Evolutionary conservation across 495 filamentous ascomycete genomes (phyloP).

Genomic region (Hypoxylon trugodes): DNA sequence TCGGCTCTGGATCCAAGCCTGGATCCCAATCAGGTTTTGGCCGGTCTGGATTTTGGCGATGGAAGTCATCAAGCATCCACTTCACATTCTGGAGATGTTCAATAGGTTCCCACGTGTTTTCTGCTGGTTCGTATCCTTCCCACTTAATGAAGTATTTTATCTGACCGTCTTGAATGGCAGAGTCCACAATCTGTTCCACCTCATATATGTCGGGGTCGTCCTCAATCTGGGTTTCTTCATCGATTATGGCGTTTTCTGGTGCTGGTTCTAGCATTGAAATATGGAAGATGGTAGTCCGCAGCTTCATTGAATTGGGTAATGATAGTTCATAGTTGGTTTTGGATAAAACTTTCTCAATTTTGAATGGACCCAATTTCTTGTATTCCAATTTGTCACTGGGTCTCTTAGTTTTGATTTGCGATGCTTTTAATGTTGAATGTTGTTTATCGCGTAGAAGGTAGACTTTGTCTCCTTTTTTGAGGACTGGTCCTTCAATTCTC

Average conservation of each 20-base stretch:
- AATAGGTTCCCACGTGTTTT: conserved; percentile 6
- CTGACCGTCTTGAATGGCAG: neutral
- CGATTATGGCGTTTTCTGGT: neutral
- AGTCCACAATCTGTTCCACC: conserved; percentile 9
- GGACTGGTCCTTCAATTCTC: neutral
- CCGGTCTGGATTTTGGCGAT: neutral
- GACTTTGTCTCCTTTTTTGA: neutral
- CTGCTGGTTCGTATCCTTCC: neutral
- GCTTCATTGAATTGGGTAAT: conserved; percentile 14
- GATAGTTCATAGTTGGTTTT: conserved; percentile 21
- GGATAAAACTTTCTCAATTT: conserved; percentile 15
- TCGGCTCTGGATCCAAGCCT: no score
- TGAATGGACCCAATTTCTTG: conserved; percentile 41
- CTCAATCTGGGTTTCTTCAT: conserved; percentile 14
- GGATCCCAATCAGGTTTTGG: no score
- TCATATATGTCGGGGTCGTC: conserved; percentile 11
- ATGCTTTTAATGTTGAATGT: conserved; percentile 16
- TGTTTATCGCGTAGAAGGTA: conserved; percentile 1
- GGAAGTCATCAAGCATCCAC: neutral
- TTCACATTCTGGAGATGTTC: neutral
- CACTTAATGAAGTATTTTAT: neutral
- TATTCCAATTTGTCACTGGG: conserved; percentile 45
- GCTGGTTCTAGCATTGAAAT: conserved; percentile 16
- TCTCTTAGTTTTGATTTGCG: conserved; percentile 47
- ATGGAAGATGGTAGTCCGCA: conserved; percentile 11